Base-by-base conservation (phyloP, 441 rosid species). In the Croton laevigatus region DNA sequence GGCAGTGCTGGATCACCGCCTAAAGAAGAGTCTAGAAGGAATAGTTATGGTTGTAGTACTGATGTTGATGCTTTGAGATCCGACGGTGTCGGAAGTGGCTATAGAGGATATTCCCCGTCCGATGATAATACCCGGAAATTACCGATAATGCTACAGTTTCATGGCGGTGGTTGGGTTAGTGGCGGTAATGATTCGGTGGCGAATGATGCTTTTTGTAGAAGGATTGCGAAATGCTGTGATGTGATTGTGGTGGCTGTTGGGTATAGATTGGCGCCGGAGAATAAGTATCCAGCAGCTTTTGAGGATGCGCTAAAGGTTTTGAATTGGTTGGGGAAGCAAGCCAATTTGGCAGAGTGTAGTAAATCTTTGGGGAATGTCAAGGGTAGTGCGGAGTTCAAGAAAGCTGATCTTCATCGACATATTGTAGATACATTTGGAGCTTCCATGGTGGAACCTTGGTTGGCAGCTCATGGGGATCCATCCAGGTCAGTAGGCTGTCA, bases 401-500 rank as follows among this genome's bases (percentile, higher is more conserved):
- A 86, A 75, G 53, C 80, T 1, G 96, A 87, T 65, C 75, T 73
- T 54, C 81, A 86, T 34, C 82, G 93, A 55, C 91, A 92, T 20
- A 83, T 95, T 59, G 89, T 82, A 3, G 96, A 95, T 75, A 73
- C 89, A 0, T 91, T 95, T 53, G 99, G 99, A 46, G 94, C 97
- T 14, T 89, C 97, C 1, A 84, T 93, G 97, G 99, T 93, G 61
- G 99, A 95, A 79, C 99, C 98, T 0, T 95, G 99, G 99, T 72
- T 95, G 14, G 97, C 97, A 6, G 91, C 97, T 42, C 99, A 95
- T 44, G 99, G 88, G 0, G 99, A 95, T 85, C 95, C 87, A 17
- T 88, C 97, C 76, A 95, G 99, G 99, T 95, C 62, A 55, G 27
- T 46, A 3, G 27, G 6, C 27, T 66, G 8, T 22, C 14, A 37